Base-by-base conservation (phyloP, 768 basidiomycete species). In the Lanmaoa rubissima region DNA sequence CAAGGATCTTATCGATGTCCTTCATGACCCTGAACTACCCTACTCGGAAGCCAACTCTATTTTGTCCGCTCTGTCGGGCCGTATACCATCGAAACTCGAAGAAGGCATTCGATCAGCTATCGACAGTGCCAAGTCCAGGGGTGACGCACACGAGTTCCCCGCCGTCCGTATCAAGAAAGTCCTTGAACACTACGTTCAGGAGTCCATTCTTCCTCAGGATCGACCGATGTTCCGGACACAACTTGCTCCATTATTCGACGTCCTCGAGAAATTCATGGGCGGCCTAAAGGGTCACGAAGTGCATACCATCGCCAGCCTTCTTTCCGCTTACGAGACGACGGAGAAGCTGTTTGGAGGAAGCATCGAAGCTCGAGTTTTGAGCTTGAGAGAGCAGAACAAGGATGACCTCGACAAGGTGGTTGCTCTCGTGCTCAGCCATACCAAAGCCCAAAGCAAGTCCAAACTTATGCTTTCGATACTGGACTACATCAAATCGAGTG, bases 331-430 rank as follows among this genome's bases (percentile, higher is more conserved):
- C 68, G 88, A 84, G 64, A 79, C 83, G 49, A 94, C 94, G 0
- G 96, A 98, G 75, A 90, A 87, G 69, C 74, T 98, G 14, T 99
- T 99, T 66, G 91, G 92, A 43, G 94, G 94, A 41, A 90, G 90
- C 68, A 94, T 97, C 60, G 95, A 98, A 74, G 88, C 92, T 48
- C 86, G 94, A 40, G 88, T 98, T 48, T 79, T 98, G 55, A 82
- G 86, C 49, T 83, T 99, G 40, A 84, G 97, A 53, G 97, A 98
- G 49, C 87, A 94, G 64, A 74, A 95, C 79, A 96, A 95, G 76
- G 92, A 94, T 59, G 81, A 94, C 62, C 84, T 97, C 38, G 94
- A 98, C 72, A 85, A 87, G 55, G 97, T 92, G 35, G 87, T 89
- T 45, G 80, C 80, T 45, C 77, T 95, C 32, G 93, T 98, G 17